Base-by-base conservation (phyloP, 2,329 filamentous ascomycete genomes). In the Fusarium penzigii region DNA sequence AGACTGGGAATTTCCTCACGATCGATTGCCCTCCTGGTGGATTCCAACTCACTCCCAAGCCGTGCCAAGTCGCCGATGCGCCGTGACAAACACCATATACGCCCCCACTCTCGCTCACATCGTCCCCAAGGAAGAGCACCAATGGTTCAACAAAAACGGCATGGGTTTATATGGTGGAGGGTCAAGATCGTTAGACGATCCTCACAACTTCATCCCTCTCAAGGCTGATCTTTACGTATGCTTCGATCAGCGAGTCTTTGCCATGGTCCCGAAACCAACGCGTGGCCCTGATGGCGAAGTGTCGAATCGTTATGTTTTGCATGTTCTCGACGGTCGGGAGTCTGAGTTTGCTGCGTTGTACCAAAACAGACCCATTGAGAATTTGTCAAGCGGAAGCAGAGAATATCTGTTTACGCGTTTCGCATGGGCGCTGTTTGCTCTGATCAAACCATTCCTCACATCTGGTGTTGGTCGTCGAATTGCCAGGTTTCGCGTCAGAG, bases 1-100 rank as follows among this genome's bases (percentile, higher is more conserved):
- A 20, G 59, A 61, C 12, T 61, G 59, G 59, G 48, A 61, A 13
- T 61, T 61, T 6, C 59, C 58, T 3, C 59, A 61, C 2, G 58
- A 59, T 11, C 51, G 36, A 20, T 14, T 61, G 0, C 59, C 59
- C 0, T 51, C 49, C 5, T 61, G 53, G 56, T 61, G 59, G 59
- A 29, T 25, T 1, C 57, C 57, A 1, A 17, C 46, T 1, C 48
- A 44, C 2, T 17, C 43, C 13, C 43, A 46, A 11, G 39, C 48
- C 5, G 17, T 50, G 0, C 44, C 52, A 4, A 49, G 43, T 14
- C 51, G 56, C 10, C 36, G 58, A 16, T 61, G 58, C 2, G 55
- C 56, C 8, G 39, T 61, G 14, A 61, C 58, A 17, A 62, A 61
- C 6, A 59, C 58, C 1, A 57, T 56, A 2, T 61, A 59, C 25